Evolutionary conservation across 2,329 filamentous ascomycete genomes (phyloP).

Genomic region (Pyrenochaeta sp.): DNA sequence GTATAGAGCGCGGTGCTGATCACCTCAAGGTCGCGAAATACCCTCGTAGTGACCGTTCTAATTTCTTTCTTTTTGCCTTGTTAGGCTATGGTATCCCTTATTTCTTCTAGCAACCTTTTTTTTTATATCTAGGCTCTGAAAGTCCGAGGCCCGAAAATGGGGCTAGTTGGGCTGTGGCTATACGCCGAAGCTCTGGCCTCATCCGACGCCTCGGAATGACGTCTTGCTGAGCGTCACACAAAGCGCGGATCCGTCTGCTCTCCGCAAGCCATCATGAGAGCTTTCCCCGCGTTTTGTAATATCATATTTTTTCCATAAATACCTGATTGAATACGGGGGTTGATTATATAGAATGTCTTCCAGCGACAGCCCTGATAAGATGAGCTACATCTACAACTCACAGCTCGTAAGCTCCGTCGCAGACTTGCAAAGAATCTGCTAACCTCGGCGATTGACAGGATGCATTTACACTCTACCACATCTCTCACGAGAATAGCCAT

Average conservation of each 20-base stretch:
- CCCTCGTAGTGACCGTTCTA: no score
- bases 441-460: conserved; percentile 39
- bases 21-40: no score
- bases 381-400: conserved; percentile 53
- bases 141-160: no score
- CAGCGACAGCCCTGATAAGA: conserved; percentile 19
- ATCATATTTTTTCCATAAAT: background rate
- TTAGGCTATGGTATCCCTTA: no score
- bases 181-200: conserved; percentile 17
- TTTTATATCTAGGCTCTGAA: no score
- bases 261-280: conserved; percentile 25
- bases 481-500: conserved; percentile 48
- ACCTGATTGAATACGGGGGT: background rate
- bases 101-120: no score
- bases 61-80: no score
- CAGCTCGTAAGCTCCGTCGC: conserved; percentile 49
- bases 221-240: conserved; percentile 22
- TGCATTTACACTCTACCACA: conserved; percentile 54
- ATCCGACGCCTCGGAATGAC: conserved; percentile 29
- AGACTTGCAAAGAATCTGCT: conserved; percentile 6
- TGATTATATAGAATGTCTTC: conserved; percentile 7
- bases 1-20: no score
- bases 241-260: conserved; percentile 29
- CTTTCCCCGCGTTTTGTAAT: conserved; percentile 32
- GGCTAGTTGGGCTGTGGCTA: no score